Conservation (phyloP, 345 rosid genomes). For the Psidium friedrichsthalianum region DNA sequence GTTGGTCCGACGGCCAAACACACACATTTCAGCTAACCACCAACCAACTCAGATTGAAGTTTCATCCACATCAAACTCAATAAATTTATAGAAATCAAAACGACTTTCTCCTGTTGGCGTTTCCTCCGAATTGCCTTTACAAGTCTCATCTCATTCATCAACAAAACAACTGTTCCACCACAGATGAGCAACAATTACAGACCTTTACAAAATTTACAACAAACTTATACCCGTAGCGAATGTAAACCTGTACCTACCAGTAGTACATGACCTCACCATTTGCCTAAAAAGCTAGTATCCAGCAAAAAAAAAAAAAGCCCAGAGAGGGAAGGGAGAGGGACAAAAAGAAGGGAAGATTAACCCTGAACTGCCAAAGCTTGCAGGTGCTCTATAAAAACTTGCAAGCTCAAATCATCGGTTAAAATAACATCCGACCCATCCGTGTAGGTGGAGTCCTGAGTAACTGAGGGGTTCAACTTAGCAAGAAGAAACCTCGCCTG, state of each 20-base stretch:
- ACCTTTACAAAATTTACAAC: not conserved
- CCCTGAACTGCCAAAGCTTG: conserved; percentile 71
- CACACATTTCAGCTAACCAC: not conserved
- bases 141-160: not conserved
- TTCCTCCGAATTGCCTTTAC: not conserved
- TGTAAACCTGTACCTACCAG: not conserved
- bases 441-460: conserved; percentile 52
- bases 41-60: not conserved
- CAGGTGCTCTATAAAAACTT: conserved; percentile 74
- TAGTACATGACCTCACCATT: not conserved
- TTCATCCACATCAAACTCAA: not conserved
- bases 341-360: conserved; percentile 1
- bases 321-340: not conserved
- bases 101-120: not conserved
- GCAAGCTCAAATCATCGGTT: conserved; percentile 85
- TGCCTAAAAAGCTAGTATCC: not conserved
- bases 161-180: not conserved
- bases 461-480: conserved; percentile 87
- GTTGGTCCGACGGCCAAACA: not conserved
- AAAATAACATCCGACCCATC: conserved; percentile 65
- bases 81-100: not conserved
- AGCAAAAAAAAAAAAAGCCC: not conserved
- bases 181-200: not conserved
- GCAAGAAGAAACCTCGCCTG: conserved; percentile 98
- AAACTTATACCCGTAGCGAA: not conserved